Conservation (phyloP, 1,284 basidiomycete genomes). For the Stygiomarasmius scandens region DNA sequence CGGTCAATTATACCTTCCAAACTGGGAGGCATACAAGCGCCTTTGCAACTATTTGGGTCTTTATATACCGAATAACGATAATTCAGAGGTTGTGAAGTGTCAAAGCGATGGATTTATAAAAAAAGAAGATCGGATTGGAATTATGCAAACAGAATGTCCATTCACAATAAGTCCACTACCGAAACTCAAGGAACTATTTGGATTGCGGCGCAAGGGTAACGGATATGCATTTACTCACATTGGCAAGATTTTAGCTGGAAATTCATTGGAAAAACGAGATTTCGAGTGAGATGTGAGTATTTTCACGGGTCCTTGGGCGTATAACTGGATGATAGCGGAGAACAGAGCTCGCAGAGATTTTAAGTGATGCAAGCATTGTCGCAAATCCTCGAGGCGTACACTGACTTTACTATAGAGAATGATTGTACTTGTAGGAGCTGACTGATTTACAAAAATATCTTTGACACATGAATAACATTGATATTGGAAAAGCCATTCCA, state of each 20-base stretch:
- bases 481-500: no score
- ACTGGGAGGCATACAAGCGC: constrained; percentile 31
- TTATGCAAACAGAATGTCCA: constrained; percentile 16
- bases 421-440: no score
- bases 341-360: no score
- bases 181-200: constrained; percentile 35
- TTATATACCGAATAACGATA: constrained; percentile 7
- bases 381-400: no score
- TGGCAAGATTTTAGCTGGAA: constrained; percentile 42
- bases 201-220: constrained; percentile 44
- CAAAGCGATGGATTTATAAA: constrained; percentile 38
- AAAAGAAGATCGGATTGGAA: constrained; percentile 20
- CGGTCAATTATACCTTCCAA: constrained; percentile 44
- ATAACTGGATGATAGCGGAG: no score
- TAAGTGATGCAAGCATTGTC: no score
- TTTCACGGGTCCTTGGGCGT: no score
- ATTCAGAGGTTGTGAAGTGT: no score
- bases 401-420: no score
- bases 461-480: no score
- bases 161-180: constrained; percentile 36
- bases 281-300: no score
- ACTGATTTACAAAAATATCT: no score
- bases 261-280: constrained; percentile 28
- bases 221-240: constrained; percentile 41
- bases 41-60: constrained; percentile 41